Conservation (phyloP, 768 basidiomycete genomes). For the Pleurotus tuoliensis region DNA sequence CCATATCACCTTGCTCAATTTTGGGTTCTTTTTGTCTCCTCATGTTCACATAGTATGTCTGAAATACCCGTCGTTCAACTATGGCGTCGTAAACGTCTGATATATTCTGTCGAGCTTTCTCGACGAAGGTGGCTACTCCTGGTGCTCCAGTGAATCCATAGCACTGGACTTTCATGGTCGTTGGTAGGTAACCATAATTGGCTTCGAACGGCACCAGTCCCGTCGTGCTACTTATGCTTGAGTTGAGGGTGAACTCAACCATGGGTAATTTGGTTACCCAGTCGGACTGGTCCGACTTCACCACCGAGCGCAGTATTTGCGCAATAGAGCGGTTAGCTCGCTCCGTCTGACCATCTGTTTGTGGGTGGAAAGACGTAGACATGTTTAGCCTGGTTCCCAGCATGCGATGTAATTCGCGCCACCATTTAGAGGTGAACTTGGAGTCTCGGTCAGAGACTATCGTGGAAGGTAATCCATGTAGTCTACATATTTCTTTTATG, state of each 20-base stretch:
- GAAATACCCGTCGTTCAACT: constrained; percentile 24
- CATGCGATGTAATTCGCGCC: constrained; percentile 20
- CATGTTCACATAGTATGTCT: constrained; percentile 27
- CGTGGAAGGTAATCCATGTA: constrained; percentile 24
- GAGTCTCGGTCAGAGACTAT: constrained; percentile 30
- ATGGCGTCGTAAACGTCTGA: constrained; percentile 26
- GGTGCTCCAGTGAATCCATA: not conserved
- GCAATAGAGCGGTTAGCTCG: constrained; percentile 22
- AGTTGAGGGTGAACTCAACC: constrained; percentile 31
- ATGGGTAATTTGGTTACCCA: constrained; percentile 18
- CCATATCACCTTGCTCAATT: constrained; percentile 20
- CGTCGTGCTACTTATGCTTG: constrained; percentile 12
- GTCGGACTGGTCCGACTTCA: constrained; percentile 25
- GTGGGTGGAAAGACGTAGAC: constrained; percentile 24
- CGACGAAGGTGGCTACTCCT: constrained; percentile 21
- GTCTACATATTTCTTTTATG: constrained; percentile 20
- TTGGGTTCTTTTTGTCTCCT: constrained; percentile 10
- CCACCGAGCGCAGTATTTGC: constrained; percentile 24
- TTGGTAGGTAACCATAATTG: constrained; percentile 12
- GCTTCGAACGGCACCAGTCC: no score
- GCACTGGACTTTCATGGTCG: constrained; percentile 15
- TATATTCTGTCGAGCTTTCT: constrained; percentile 10
- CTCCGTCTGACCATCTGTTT: constrained; percentile 20
- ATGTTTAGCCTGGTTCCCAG: constrained; percentile 27
- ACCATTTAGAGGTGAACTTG: constrained; percentile 33